Percentiles rank a stretch among this genome's conserved stretches.
phyloP scores from a whole-genome alignment of 1,139 yeast species.

The Yamadazyma pseudoaaseri region DNA sequence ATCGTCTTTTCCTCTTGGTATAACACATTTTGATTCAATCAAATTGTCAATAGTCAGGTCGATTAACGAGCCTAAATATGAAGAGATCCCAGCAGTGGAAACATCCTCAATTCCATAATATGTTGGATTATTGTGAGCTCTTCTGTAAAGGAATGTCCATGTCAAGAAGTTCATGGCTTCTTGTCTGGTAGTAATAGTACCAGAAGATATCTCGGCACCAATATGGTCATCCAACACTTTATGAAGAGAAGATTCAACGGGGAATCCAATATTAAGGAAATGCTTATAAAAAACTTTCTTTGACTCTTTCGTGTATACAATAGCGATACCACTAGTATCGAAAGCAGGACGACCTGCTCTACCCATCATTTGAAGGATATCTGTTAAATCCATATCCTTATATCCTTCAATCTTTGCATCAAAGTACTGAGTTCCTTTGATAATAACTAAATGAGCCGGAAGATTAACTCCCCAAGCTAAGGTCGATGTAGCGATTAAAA shows the following conservation, averaged over 20 bases:
- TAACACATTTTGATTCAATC: slow-evolving; percentile 70
- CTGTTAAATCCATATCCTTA: slow-evolving; percentile 89
- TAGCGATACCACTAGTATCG: slow-evolving; percentile 94
- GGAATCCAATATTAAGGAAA: slow-evolving; percentile 92
- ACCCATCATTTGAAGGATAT: slow-evolving; percentile 87
- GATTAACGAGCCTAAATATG: slow-evolving; percentile 69
- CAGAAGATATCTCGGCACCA: slow-evolving; percentile 94
- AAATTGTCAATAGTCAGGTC: slow-evolving; percentile 70
- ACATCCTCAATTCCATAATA: slow-evolving; percentile 85
- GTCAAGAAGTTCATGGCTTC: slow-evolving; percentile 91
- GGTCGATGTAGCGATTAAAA: slow-evolving; percentile 90
- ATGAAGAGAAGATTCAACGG: slow-evolving; percentile 94
- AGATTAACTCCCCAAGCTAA: slow-evolving; percentile 97
- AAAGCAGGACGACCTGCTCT: slow-evolving; percentile 97
- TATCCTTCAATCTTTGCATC: slow-evolving; percentile 81
- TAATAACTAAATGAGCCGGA: slow-evolving; percentile 91
- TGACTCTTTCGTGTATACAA: slow-evolving; percentile 88
- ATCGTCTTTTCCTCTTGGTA: slow-evolving; percentile 47
- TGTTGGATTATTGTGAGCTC: slow-evolving; percentile 95
- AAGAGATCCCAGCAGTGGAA: slow-evolving; percentile 63
- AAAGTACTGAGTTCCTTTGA: slow-evolving; percentile 89
- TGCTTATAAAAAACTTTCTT: slow-evolving; percentile 93
- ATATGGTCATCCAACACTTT: slow-evolving; percentile 91
- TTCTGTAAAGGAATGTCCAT: slow-evolving; percentile 91
- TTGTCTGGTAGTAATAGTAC: slow-evolving; percentile 77